Evolutionary conservation across 805 yeast species (phyloP).

Genomic region (Saitoella complicata): DNA sequence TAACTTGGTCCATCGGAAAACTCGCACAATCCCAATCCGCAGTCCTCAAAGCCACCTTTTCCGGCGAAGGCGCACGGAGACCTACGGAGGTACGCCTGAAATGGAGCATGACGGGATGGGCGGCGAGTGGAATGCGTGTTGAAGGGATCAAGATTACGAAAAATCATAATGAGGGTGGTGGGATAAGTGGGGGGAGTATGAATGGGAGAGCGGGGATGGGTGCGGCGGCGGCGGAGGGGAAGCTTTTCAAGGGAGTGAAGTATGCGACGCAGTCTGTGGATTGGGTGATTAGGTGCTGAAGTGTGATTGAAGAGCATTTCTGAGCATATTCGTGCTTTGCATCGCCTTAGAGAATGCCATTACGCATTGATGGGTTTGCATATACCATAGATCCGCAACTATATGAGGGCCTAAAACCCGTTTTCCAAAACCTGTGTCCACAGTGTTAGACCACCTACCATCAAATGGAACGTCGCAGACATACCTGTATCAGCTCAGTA

Average conservation of each 20-base stretch:
- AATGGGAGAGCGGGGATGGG: too few species aligned
- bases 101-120: not conserved
- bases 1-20: constrained; percentile 1
- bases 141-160: not conserved
- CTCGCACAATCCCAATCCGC: not conserved
- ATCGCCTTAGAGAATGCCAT: not conserved
- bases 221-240: constrained; percentile 33
- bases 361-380: not conserved
- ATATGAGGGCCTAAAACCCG: not conserved
- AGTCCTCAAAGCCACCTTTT: not conserved
- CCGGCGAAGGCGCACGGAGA: too few species aligned
- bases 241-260: constrained; percentile 85
- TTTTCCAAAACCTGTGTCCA: not conserved
- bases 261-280: constrained; percentile 54
- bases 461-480: too few species aligned
- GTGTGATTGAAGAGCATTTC: not conserved
- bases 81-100: too few species aligned
- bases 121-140: not conserved
- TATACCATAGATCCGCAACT: not conserved
- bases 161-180: constrained; percentile 14
- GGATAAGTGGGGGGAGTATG: too few species aligned
- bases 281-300: constrained; percentile 28
- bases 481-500: too few species aligned
- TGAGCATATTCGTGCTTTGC: not conserved
- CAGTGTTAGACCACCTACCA: not conserved